Percentiles rank a stretch among this genome's conserved stretches.
phyloP scores from a whole-genome alignment of 2,329 filamentous ascomycete genomes.

The Hortaea werneckii region DNA sequence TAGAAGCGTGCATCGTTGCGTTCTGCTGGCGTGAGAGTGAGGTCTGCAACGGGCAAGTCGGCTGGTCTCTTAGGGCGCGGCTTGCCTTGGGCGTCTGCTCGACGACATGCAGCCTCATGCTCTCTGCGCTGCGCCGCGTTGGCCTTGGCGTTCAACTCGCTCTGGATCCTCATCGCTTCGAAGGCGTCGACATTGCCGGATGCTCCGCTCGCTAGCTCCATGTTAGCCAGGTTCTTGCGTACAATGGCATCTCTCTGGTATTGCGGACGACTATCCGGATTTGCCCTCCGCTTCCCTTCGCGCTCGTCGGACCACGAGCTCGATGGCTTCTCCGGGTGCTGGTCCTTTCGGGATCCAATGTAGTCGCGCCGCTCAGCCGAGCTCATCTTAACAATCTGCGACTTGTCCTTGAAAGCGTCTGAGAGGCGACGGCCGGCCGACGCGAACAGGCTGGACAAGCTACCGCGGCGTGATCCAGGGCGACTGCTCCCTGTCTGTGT shows the following conservation, averaged over 20 bases:
- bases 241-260: not conserved
- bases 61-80: not conserved
- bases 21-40: not conserved
- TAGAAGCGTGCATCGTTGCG: not conserved
- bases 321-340: conserved; percentile 2
- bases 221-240: not conserved
- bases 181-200: not conserved
- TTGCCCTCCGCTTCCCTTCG: not conserved
- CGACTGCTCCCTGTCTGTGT: not conserved
- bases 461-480: not conserved
- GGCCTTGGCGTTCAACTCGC: not conserved
- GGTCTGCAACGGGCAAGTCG: not conserved
- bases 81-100: not conserved
- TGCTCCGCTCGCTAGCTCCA: not conserved
- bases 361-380: not conserved
- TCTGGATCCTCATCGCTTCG: not conserved
- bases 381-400: conserved; percentile 2
- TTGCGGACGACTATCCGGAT: not conserved
- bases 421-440: conserved; percentile 1
- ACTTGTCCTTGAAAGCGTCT: conserved; percentile 1
- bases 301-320: not conserved
- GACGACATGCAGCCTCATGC: not conserved
- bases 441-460: not conserved
- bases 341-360: conserved; percentile 2
- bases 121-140: not conserved